A percentile compares a stretch with the other conserved stretches of the same genome.
These are phyloP conservation scores for Tolypocladium ovalisporum DNA, from an alignment of 2,329 filamentous ascomycete genomes.

Conservation along the genomic window DNA sequence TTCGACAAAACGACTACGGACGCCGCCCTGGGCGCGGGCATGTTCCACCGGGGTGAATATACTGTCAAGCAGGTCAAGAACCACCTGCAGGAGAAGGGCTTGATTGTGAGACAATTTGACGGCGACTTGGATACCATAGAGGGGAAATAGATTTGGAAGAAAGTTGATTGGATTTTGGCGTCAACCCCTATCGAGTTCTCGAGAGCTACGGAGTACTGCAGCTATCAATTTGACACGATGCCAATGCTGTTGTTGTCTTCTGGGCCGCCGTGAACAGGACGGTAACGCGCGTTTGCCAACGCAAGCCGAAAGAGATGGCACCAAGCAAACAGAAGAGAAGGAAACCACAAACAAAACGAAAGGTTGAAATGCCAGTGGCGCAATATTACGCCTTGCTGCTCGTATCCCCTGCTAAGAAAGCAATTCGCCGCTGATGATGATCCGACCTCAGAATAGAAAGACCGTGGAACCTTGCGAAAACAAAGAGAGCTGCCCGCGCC, in stretches of 20 bases:
- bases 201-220: not conserved
- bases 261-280: not conserved
- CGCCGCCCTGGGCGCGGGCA: conserved; percentile 87
- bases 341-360: not conserved
- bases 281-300: not conserved
- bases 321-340: not conserved
- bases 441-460: not conserved
- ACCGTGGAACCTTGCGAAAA: not conserved
- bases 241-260: not conserved
- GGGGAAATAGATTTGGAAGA: not conserved
- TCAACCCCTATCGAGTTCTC: not conserved
- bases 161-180: not conserved
- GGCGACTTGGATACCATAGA: conserved; percentile 24
- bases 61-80: conserved; percentile 93
- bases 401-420: not conserved
- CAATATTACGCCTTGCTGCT: not conserved
- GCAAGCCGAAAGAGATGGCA: not conserved
- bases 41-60: conserved; percentile 95
- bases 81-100: conserved; percentile 56
- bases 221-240: not conserved
- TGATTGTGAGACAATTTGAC: conserved; percentile 74
- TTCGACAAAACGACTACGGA: conserved; percentile 80
- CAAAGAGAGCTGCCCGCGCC: not conserved
- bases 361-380: not conserved
- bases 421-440: not conserved